phyloP scores from a whole-genome alignment of 1,139 yeast species.

The Pichia inconspicua region DNA sequence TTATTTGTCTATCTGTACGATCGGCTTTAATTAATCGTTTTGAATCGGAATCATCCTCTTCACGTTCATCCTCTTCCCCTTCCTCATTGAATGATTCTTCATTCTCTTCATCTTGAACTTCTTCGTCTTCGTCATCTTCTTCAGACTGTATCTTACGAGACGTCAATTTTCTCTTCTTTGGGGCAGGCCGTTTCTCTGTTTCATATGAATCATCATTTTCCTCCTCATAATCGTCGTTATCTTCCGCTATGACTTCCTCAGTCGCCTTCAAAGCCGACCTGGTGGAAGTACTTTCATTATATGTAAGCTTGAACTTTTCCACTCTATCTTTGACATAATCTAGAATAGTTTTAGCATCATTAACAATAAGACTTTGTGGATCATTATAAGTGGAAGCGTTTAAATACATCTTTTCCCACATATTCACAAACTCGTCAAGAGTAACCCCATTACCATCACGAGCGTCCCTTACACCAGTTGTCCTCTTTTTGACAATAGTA shows the following conservation, averaged over 20 bases:
- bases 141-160: neutral
- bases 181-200: neutral
- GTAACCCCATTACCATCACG: conserved; percentile 4
- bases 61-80: conserved; percentile 1
- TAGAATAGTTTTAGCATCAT: conserved; percentile 40
- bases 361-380: conserved; percentile 53
- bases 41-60: neutral
- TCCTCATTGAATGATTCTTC: neutral
- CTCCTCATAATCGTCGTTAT: neutral
- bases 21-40: neutral
- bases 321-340: conserved; percentile 33
- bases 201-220: neutral
- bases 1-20: neutral
- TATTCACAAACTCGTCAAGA: conserved; percentile 39
- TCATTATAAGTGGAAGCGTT: conserved; percentile 61
- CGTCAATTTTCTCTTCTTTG: neutral
- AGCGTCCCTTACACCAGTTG: conserved; percentile 1
- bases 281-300: neutral
- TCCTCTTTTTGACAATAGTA: conserved; percentile 17
- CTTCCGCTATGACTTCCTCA: neutral
- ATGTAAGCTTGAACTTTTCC: conserved; percentile 6
- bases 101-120: neutral
- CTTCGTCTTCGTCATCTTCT: neutral
- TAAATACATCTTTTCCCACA: conserved; percentile 47
- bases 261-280: no score